Evolutionary conservation across 768 basidiomycete genomes (phyloP), one percentile per base, ranked within the genome.

Genomic region (Boletales sp.): DNA sequence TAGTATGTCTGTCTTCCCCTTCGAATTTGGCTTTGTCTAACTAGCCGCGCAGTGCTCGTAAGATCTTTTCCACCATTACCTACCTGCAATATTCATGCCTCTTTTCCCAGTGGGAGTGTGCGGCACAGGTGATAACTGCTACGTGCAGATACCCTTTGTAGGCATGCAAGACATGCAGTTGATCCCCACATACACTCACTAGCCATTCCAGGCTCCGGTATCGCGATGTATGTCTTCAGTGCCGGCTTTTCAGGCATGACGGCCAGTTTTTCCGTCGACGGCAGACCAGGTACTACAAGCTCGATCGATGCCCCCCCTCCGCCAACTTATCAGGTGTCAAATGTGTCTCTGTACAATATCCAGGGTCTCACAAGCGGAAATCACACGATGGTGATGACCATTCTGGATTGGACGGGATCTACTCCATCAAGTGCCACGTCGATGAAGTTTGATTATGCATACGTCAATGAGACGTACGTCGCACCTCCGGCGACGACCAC

Each of bases 371-470:
- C 34, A 1, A 48, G 35, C 1, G 51, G 51, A 25, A 55, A 47
- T 18, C 62, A 66, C 31, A 59, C 49, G 25, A 51, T 64, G 35
- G 30, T 17, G 18, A 61, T 64, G 63, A 57, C 55, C 13, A 14
- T 66, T 3, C 28, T 64, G 36, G 31, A 58, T 40, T 66, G 63
- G 62, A 31, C 46, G 6, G 53, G 48, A 4, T 7, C 3, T 2
- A 28, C 25, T 28, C 25, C 25, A 1, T 1, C 7, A 28, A 28
- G 25, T 28, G 11, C n/a, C 18, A 62, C 57, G 14, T 57, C 53
- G 15, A 60, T 64, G 63, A 58, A 63, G 28, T 66, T 65, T 13
- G 62, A 64, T 33, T 63, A 66, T 39, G 64, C 62, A 41, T 34
- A 46, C 14, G 30, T 64, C 19, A 64, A 64, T 13, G 58, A 64